Evolutionary conservation across 768 basidiomycete species (phyloP), one percentile per base, ranked within the genome.

Genomic region (Fistulinella prunicolor): DNA sequence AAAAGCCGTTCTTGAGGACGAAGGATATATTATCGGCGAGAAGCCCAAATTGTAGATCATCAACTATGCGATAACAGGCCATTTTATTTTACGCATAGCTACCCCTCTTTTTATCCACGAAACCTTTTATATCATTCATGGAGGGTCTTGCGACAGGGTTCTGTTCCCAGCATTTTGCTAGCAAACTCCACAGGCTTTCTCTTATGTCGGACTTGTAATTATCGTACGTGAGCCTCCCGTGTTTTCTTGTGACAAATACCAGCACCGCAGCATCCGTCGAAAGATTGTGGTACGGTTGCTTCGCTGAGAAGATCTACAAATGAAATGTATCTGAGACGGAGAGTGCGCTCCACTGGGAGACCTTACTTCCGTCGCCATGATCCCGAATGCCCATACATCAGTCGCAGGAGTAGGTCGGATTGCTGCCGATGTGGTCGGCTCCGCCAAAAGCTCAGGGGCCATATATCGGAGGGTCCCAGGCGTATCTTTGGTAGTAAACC

Each of bases 1-100:
- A 8, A 79, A 70, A 59, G 65, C 63, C 19, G 74, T 80, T 14
- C 62, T 88, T 34, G 78, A 86, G 58, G 79, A 81, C 7, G 73
- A 74, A 45, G 83, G 79, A 12, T 46, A 64, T 35, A 50, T 46
- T 7, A 56, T 70, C 4, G 52, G 54, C 20, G 37, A 41, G 19
- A 53, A 22, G 43, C 46, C 67, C 7, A 73, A 49, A 42, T 24
- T 73, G 37, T 71, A 59, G 49, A 42, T 23, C 32, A 23, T n/a
- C 14, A 34, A 16, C 16, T 6, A 4, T 19, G 17, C 30, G 13
- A 32, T 36, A 28, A 12, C 17, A 34, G 35, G 6, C 5, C 35
- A 7, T 12, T 10, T 10, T 39, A 35, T 32, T 23, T 41, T 39
- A 53, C 12, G 30, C 35, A 24, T 58, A 57, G 12, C 47, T 55